phyloP scores from a whole-genome alignment of 768 basidiomycete genomes.

The Hypholoma fasciculare region DNA sequence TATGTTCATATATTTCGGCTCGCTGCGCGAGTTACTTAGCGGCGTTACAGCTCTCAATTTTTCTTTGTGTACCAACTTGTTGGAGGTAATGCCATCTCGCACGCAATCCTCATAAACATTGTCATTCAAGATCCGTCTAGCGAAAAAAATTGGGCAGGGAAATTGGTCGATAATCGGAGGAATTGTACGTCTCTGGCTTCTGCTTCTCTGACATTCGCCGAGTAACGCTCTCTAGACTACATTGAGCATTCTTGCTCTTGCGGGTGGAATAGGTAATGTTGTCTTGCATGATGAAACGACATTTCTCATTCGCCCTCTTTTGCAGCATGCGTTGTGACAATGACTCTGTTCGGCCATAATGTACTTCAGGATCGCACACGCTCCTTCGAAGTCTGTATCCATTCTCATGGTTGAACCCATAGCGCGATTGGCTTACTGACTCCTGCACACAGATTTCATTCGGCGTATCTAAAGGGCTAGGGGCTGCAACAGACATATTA shows the following conservation, averaged over 20 bases:
- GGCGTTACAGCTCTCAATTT: not conserved
- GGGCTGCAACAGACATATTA: not conserved
- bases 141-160: slow-evolving; percentile 3
- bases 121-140: not conserved
- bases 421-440: not conserved
- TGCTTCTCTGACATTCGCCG: not conserved
- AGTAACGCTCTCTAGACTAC: not conserved
- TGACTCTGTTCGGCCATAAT: not conserved
- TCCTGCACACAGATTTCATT: not conserved
- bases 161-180: not conserved
- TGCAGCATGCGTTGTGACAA: slow-evolving; percentile 5
- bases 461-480: slow-evolving; percentile 2
- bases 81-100: not conserved
- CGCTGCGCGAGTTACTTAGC: not conserved
- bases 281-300: not conserved
- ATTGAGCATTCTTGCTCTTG: slow-evolving; percentile 1
- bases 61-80: slow-evolving; percentile 5
- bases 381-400: not conserved
- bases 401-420: not conserved
- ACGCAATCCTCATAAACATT: not conserved
- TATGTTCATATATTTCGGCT: not conserved
- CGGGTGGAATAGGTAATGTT: slow-evolving; percentile 2
- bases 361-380: slow-evolving; percentile 3
- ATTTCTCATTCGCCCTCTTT: not conserved
- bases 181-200: not conserved